Evolutionary conservation across 2,329 filamentous ascomycete genomes (phyloP).

Genomic region (Pseudodiploospora longispora): DNA sequence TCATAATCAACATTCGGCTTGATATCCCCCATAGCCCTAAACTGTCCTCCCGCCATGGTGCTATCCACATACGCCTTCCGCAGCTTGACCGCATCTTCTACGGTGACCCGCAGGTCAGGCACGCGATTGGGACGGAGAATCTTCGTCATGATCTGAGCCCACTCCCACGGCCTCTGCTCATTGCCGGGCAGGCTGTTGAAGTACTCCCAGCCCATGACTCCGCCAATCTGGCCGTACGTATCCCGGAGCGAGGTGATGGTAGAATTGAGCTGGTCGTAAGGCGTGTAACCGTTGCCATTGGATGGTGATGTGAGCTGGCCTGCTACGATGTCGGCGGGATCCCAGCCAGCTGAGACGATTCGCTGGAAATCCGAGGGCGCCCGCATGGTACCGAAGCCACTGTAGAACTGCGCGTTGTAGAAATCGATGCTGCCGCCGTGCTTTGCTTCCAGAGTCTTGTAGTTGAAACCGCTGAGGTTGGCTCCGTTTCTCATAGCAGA

Average conservation of each 20-base stretch:
- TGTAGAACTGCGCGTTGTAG: conserved; percentile 89
- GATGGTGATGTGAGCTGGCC: conserved; percentile 68
- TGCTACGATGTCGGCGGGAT: conserved; percentile 61
- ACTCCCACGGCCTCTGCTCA: conserved; percentile 56
- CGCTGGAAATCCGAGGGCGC: conserved; percentile 33
- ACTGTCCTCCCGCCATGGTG: background rate
- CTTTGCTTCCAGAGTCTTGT: conserved; percentile 59
- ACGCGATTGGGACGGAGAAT: conserved; percentile 19
- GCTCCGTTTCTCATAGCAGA: conserved; percentile 51
- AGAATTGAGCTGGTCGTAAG: conserved; percentile 33
- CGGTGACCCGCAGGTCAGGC: conserved; percentile 10
- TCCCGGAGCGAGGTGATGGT: conserved; percentile 32
- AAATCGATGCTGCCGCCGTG: conserved; percentile 59
- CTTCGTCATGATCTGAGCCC: conserved; percentile 46
- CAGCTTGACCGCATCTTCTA: conserved; percentile 8
- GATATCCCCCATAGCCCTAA: background rate
- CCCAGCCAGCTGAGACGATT: conserved; percentile 55
- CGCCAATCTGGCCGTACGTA: conserved; percentile 62
- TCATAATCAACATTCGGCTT: conserved; percentile 4
- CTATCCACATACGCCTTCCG: conserved; percentile 7
- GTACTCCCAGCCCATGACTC: conserved; percentile 89
- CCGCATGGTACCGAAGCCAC: conserved; percentile 61
- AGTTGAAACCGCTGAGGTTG: conserved; percentile 75
- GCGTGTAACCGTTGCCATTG: conserved; percentile 50
- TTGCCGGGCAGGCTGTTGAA: conserved; percentile 56